Conservation (phyloP, 1,139 yeast genomes). For the Blastobotrys arbuscula region DNA sequence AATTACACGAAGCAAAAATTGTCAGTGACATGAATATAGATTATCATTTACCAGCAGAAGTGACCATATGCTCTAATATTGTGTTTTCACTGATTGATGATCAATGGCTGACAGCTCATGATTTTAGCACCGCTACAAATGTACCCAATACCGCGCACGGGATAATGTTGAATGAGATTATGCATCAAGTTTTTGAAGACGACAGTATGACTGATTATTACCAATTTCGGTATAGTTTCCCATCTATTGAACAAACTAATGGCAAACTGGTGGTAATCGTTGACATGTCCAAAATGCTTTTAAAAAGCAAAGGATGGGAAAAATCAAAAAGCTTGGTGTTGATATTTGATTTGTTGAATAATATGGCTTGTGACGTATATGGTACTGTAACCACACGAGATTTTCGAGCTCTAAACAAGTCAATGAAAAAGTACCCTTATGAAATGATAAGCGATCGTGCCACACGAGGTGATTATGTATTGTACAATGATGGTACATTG, state of each 20-base stretch:
- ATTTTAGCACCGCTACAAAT: too few species aligned
- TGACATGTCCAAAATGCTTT: background rate
- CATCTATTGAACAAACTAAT: background rate
- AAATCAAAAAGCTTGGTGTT: background rate
- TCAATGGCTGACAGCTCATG: too few species aligned
- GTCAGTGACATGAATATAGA: too few species aligned
- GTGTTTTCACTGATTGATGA: too few species aligned
- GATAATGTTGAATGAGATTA: too few species aligned
- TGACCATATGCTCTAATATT: too few species aligned
- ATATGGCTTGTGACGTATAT: background rate
- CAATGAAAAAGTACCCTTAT: slow-evolving; percentile 3
- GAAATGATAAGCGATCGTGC: background rate
- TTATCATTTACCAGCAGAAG: too few species aligned
- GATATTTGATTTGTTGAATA: background rate
- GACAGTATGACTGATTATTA: too few species aligned
- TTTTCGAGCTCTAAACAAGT: background rate
- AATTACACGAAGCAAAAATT: too few species aligned
- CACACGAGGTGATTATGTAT: background rate
- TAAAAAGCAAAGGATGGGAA: background rate
- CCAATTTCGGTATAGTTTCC: background rate
- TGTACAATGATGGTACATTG: background rate
- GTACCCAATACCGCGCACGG: too few species aligned
- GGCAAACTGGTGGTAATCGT: background rate
- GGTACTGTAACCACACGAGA: background rate
- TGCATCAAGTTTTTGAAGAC: too few species aligned